A percentile compares a stretch with the other conserved stretches of the same genome.
Conservation (phyloP, 192 early-diverging fungal species). For the Podila verticillata region DNA sequence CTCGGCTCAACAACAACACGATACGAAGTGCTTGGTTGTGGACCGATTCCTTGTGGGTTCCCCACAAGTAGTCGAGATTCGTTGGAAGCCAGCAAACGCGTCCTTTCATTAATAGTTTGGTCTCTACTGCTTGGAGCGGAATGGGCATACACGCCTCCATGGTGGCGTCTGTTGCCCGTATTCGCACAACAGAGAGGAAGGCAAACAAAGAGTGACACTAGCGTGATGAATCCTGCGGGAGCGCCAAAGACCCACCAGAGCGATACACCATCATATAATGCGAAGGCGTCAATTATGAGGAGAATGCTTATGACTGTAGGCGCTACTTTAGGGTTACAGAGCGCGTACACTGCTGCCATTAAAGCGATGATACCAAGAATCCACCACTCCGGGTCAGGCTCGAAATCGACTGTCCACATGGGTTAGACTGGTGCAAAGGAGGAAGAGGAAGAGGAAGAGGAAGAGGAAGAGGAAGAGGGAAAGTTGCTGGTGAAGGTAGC, state of each 20-base stretch:
- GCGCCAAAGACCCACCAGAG: no score
- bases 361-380: background rate
- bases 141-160: background rate
- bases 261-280: no score
- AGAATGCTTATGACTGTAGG: no score
- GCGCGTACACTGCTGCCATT: no score
- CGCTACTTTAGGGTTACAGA: no score
- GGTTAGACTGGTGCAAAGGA: background rate
- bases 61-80: background rate
- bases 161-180: background rate
- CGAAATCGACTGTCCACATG: background rate
- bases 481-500: no score
- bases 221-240: no score
- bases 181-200: background rate
- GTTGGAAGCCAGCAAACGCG: constrained; percentile 6
- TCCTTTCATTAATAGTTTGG: background rate
- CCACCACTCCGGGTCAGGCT: no score
- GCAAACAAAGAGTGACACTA: no score
- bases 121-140: background rate
- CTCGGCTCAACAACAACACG: constrained; percentile 2
- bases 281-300: no score
- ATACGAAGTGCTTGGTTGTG: background rate
- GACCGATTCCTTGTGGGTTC: background rate
- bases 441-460: background rate
- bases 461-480: background rate